Base-by-base conservation (phyloP, 2,329 filamentous ascomycete genomes). In the Diaporthe batatas region DNA sequence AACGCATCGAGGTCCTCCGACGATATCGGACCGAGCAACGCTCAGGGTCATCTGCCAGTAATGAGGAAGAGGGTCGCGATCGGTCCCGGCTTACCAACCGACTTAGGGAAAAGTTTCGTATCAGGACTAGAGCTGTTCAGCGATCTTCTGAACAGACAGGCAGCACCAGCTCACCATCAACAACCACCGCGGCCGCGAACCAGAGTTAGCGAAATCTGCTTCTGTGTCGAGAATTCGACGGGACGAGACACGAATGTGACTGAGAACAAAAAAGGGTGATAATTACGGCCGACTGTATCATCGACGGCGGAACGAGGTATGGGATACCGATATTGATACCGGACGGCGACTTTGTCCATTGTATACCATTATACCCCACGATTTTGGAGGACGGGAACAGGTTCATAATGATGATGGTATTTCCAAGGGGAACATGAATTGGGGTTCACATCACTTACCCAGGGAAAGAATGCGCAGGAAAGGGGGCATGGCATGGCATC, bases 1-100 rank as follows among this genome's bases (percentile, higher is more conserved):
- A 92, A 79, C 88, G 89, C n/a, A 89, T 92, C 70, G 88, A 87
- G 70, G 87, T 86, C 7, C 82, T 92, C 6, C 84, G 90, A 47
- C 85, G 86, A 68, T 83, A 86, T 59, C 82, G 84, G 23, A 80
- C 83, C 51, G 84, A 83, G 76, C 84, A 83, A 74, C 82, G 80
- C 10, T 74, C 76, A 32, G 55, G 25, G 29, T 54, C 74, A 32
- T 29, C 59, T 21, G 53, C 59, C 10, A 73, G 36, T 11, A 72
- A 32, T 42, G 68, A 75, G 1, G 81, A 81, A 72, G 83, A 80
- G 75, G 78, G 79, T 68, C 80, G 80, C 32, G 83, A 84, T 34
- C 83, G 85, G 68, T 82, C 84, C 14, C 82, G 80, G 55, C 77
- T 90, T 49, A 83, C 88, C 8, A 83, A 85, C 55, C 85, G 85